Evolutionary conservation across 176 grass and related monocot genomes (phyloP), one percentile per base, ranked within the genome.

Genomic region (Musa schizocarpa): DNA sequence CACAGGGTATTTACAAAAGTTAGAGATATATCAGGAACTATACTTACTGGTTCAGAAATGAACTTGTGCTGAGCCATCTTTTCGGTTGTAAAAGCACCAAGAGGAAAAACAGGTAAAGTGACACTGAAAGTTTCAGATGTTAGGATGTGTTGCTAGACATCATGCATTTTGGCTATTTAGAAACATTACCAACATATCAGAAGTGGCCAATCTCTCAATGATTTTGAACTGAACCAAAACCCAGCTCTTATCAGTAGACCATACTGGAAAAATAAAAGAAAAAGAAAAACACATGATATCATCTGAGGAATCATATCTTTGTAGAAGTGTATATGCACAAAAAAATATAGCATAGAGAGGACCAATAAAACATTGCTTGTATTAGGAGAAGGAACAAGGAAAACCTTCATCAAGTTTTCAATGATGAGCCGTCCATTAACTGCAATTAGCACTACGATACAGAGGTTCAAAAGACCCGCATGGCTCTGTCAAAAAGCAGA

Each of bases 321-420:
- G 34, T 34, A 34, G 48, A 81, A 77, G 62, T 53, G 27, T 25
- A 54, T 65, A 13, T 26, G 71, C 27, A 22, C 24, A 22, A 81
- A n/a, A 22, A 21, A 7, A 66, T 50, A 17, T 53, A 78, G 61
- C 14, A 54, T 20, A 9, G 48, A 27, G 54, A 20, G 14, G 75
- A 48, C 9, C 54, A 68, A 51, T 29, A 57, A 19, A n/a, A 25
- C 1, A 54, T 2, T 24, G 11, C 7, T 52, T 52, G 14, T 52
- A 11, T 72, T 12, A 22, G 9, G 19, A 56, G 48, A 53, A 25
- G 53, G 48, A 16, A 63, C 74, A 79, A 74, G 68, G 69, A 78
- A 77, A 55, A 98, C 95, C 95, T 98, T 93, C 95, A 98, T 91
- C 57, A 98, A 80, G 82, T 98, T 98, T 81, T 98, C 95, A 57